Base-by-base conservation (phyloP, 2,329 filamentous ascomycete genomes). In the Raffaelea albimanens region DNA sequence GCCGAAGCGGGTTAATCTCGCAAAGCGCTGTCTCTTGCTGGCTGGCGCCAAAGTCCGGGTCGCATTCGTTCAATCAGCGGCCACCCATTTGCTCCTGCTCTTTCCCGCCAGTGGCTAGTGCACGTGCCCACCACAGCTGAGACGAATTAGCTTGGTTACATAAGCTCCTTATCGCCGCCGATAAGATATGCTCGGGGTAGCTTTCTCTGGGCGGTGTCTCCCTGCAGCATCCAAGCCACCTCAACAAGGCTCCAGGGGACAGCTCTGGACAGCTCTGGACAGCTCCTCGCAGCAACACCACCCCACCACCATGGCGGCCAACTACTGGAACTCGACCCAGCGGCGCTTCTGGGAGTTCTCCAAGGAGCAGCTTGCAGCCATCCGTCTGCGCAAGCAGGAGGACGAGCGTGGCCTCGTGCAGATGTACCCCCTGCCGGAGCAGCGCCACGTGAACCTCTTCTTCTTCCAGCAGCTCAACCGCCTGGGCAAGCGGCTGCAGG, bases 291-390 rank as follows among this genome's bases (percentile, higher is more conserved):
- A 20, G 52, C 51, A 23, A 39, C 47, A 58, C 50, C 16, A 22
- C 23, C 14, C 23, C 22, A 40, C n/a, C 20, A 39, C 23, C 46
- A 96, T 96, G 91, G 87, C 91, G 31, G 87, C 90, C 61, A 96
- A 91, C 67, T 98, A 91, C 70, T 98, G 90, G 90, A 85, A 88
- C 54, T 97, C 93, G 47, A 93, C 88, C 22, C 93, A 98, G 68
- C 80, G 84, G 57, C 84, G 82, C 56, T 80, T 86, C 69, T 98
- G 93, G 93, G 85, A 87, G 48, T 95, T 95, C 66, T 83, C 87
- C 42, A 85, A 87, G 59, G 82, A 88, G 52, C 81, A 90, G 62
- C 75, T 98, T 46, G 78, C 80, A 14, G 75, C 83, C 45, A 79
- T 86, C 63, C 83, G 91, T 48, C 79, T 83, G 61, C 80, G 80